Percentiles rank a stretch among this genome's conserved stretches.
Conservation (phyloP, 1,284 basidiomycete genomes). For the Porodaedalea pini region DNA sequence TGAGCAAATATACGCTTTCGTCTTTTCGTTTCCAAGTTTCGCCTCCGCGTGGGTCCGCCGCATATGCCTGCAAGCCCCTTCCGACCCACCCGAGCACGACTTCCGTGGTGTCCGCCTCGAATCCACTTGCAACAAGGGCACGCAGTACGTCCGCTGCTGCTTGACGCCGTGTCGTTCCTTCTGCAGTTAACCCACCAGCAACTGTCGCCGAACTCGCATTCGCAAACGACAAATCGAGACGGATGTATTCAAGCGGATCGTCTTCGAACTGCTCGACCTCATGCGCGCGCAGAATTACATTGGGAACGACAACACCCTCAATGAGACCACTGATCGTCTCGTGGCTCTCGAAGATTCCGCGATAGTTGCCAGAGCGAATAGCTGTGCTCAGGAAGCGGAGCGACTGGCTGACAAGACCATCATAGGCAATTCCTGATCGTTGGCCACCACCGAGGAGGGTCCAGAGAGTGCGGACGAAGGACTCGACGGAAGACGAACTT, state of each 20-base stretch:
- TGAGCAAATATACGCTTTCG: conserved; percentile 92
- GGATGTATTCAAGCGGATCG: conserved; percentile 93
- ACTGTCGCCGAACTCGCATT: conserved; percentile 53
- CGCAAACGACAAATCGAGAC: conserved; percentile 70
- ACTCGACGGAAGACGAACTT: conserved; percentile 53
- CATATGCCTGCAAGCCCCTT: conserved; percentile 63
- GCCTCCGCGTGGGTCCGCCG: conserved; percentile 43
- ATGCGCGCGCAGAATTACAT: conserved; percentile 83
- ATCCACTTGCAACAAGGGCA: conserved; percentile 76
- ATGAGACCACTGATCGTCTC: conserved; percentile 83
- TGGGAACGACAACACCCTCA: conserved; percentile 90
- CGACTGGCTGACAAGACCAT: conserved; percentile 88
- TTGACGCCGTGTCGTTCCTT: conserved; percentile 79
- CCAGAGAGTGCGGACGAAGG: conserved; percentile 92
- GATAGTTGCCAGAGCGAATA: conserved; percentile 80
- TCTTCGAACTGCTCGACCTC: conserved; percentile 98
- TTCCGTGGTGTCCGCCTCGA: conserved; percentile 79
- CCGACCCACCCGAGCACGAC: conserved; percentile 84
- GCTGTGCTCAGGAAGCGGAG: conserved; percentile 91
- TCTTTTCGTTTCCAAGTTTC: conserved; percentile 93
- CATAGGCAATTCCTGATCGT: conserved; percentile 70
- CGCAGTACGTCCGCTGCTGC: conserved; percentile 92
- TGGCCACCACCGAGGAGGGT: conserved; percentile 76
- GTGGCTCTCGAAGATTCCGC: conserved; percentile 59
- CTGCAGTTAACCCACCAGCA: conserved; percentile 37